Conservation (phyloP, 192 early-diverging fungal species). For the Coemansia umbellata region DNA sequence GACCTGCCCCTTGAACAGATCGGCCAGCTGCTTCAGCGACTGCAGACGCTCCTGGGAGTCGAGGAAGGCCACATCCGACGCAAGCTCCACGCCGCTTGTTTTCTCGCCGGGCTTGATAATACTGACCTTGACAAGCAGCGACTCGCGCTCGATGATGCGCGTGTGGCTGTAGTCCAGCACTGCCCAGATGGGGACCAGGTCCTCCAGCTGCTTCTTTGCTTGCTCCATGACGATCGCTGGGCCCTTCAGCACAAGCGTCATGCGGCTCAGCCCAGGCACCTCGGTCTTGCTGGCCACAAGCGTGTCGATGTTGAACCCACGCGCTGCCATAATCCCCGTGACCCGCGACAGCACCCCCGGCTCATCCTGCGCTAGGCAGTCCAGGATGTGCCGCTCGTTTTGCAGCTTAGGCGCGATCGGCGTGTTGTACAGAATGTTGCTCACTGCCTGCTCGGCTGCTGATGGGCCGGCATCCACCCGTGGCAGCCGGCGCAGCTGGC, state of each 20-base stretch:
- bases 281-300: constrained; percentile 96
- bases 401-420: constrained; percentile 69
- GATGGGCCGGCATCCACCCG: constrained; percentile 52
- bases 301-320: constrained; percentile 97
- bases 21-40: constrained; percentile 75
- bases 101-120: constrained; percentile 56
- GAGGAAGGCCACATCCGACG: constrained; percentile 45
- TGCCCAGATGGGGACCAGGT: constrained; percentile 96
- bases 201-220: constrained; percentile 90
- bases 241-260: constrained; percentile 95
- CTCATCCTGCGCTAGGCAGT: constrained; percentile 92
- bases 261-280: constrained; percentile 85
- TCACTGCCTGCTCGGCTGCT: constrained; percentile 90
- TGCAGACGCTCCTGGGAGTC: constrained; percentile 65
- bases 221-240: constrained; percentile 82
- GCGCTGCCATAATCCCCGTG: constrained; percentile 84
- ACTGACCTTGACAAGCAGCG: constrained; percentile 90
- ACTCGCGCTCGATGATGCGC: constrained; percentile 85
- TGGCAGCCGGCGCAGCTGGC: constrained; percentile 44
- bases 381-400: constrained; percentile 74
- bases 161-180: constrained; percentile 94
- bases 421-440: constrained; percentile 95
- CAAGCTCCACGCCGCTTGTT: constrained; percentile 12
- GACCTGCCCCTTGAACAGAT: constrained; percentile 80
- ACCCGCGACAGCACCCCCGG: constrained; percentile 80